Base-by-base conservation (phyloP, 2,329 filamentous ascomycete genomes). In the Conoideocrella luteorostrata region DNA sequence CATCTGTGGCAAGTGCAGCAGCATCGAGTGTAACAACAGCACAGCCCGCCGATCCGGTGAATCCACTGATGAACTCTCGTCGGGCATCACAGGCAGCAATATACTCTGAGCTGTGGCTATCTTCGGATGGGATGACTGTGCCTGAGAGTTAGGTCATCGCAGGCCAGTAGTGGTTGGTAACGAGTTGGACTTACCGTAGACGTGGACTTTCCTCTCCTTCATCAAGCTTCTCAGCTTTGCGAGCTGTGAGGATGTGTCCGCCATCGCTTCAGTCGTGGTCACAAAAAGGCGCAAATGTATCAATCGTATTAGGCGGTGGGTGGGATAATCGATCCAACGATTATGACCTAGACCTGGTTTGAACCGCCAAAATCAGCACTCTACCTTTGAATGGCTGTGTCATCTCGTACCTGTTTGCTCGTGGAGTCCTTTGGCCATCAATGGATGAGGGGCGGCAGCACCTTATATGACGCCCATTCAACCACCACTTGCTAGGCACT, bases 81-180 rank as follows among this genome's bases (percentile, higher is more conserved):
- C 93, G 82, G 48, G 78, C 90, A 70, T 98, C 93, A 62, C 88
- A 95, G n/a, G 84, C 82, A 40, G 93, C 93, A 64, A 96, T 96
- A 66, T 98, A 98, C 70, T 98, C 93, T 53, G 91, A 97, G 54
- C 91, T 88, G 64, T 98, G 93, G 61, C 88, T 91, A 64, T 98
- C 93, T 77, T 97, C 93, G 26, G 91, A 96, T 1, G 93, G 93
- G 6, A 97, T 79, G 60, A 98, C 91, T 97, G 61, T 9, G 10
- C 28, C 13, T 12, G 22, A 9, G 17, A 5, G 33, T 37, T 43
- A 43, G 41, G 26, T 30, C 39, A 42, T 20, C 32, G 9, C n/a
- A 24, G 24, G 13, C 9, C 7, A 32, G 23, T 12, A n/a, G 45
- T n/a, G n/a, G n/a, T n/a, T n/a, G n/a, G n/a, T n/a, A n/a, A n/a